phyloP scores from a whole-genome alignment of 2,329 filamentous ascomycete genomes.

The Huntiella moniliformis region DNA sequence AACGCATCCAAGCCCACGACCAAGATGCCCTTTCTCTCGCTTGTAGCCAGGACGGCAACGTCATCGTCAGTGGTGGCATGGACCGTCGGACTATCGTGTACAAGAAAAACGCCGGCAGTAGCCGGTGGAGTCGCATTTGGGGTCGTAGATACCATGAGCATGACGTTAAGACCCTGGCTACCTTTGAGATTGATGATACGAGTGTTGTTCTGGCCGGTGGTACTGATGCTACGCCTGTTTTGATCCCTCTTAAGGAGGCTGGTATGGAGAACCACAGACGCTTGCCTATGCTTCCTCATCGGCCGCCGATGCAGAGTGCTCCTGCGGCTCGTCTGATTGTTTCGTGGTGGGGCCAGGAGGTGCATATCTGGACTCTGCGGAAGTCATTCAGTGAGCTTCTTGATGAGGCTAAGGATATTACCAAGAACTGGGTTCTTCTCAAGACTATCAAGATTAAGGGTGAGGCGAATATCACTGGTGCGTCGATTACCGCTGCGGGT shows the following conservation, averaged over 20 bases:
- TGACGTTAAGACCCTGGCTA: conserved; percentile 86
- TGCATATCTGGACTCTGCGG: conserved; percentile 57
- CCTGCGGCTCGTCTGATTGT: conserved; percentile 56
- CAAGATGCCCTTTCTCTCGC: conserved; percentile 84
- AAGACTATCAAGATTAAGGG: conserved; percentile 51
- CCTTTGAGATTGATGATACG: conserved; percentile 66
- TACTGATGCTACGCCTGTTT: conserved; percentile 65
- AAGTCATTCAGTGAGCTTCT: conserved; percentile 29
- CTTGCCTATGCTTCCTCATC: conserved; percentile 69
- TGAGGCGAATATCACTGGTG: conserved; percentile 68
- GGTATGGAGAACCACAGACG: conserved; percentile 67
- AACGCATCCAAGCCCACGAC: conserved; percentile 70
- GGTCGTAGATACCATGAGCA: conserved; percentile 78
- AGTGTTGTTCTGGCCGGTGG: conserved; percentile 86
- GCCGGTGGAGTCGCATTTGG: conserved; percentile 68
- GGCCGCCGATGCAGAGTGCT: conserved; percentile 54
- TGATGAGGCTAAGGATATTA: conserved; percentile 25
- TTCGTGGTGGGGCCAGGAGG: conserved; percentile 81
- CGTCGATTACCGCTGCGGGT: conserved; percentile 51
- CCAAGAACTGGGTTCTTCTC: conserved; percentile 43
- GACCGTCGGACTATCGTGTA: conserved; percentile 76
- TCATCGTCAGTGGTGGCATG: conserved; percentile 79
- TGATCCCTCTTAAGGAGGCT: conserved; percentile 56
- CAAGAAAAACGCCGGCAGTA: conserved; percentile 41
- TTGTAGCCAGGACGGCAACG: conserved; percentile 57